Evolutionary conservation across 495 filamentous ascomycete species (phyloP), one percentile per base, ranked within the genome.

Genomic region (Filosporella fistucella): DNA sequence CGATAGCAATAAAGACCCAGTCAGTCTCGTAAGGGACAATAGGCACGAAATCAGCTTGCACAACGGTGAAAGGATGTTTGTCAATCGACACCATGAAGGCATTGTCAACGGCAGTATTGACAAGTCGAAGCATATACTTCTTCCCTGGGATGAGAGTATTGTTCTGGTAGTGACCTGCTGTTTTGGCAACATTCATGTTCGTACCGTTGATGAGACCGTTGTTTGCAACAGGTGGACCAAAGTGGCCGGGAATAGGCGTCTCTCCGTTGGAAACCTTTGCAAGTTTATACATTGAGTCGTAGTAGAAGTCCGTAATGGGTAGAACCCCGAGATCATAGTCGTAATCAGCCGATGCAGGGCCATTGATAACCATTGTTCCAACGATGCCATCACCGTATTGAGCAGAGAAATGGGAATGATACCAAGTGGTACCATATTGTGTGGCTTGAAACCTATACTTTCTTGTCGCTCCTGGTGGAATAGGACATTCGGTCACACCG

Each of bases 341-440:
- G 20, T 40, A 40, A 26, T 63, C 56, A 1, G 64, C 51, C 10
- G 62, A 60, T 3, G 60, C 57, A 13, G 64, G 65, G 0, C 67
- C 67, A 23, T 66, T 55, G 44, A 70, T 63, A 39, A 74, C 52
- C 13, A 80, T 62, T 69, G 64, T 47, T 12, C 76, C 75, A 14
- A 66, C 56, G 11, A 72, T 58, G 4, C 76, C 76, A 45, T 76
- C 68, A 29, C 63, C 67, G 40, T 71, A 70, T 52, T 85, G 80
- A 11, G 74, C 58, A 11, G 67, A 68, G 55, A 72, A 81, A 55
- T 85, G 82, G 25, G 65, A 70, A 54, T 84, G 82, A 44, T 83
- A 85, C 80, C 78, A 86, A 5, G 70, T 66, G 0, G 72, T 73
- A 1, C 81, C 82, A 51, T 84, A 84, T 42, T 62, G 73, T 0